Percentiles rank a stretch among this genome's conserved stretches.
Conservation (phyloP, 2,329 filamentous ascomycete genomes). For the Chaetomium sp. region DNA sequence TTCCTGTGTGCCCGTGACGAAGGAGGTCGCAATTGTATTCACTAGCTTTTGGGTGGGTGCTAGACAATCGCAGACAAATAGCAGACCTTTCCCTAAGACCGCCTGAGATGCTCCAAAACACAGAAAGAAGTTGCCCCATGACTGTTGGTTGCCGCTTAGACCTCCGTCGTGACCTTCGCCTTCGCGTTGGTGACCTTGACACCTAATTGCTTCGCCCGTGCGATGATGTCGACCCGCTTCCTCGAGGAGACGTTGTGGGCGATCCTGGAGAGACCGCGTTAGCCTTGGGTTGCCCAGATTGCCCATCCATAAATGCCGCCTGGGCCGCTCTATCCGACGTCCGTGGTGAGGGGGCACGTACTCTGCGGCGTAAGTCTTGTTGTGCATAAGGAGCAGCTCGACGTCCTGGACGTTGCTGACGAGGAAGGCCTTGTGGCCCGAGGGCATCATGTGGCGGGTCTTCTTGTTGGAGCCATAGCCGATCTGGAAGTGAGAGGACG, state of each 20-base stretch:
- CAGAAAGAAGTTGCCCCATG: constrained; percentile 34
- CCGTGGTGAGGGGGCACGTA: constrained; percentile 56
- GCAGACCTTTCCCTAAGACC: constrained; percentile 37
- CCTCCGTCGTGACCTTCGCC: constrained; percentile 97
- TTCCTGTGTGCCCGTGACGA: constrained; percentile 32
- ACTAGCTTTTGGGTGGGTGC: constrained; percentile 35
- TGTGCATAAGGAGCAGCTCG: constrained; percentile 99
- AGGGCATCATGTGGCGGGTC: constrained; percentile 98
- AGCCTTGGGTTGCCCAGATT: constrained; percentile 5
- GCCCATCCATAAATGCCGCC: no score
- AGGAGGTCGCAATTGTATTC: constrained; percentile 37
- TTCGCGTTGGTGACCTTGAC: constrained; percentile 99
- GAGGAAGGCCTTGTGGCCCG: constrained; percentile 99
- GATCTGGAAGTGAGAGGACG: constrained; percentile 61
- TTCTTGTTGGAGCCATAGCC: constrained; percentile 99
- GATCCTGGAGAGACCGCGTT: constrained; percentile 65
- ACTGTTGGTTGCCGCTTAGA: constrained; percentile 51
- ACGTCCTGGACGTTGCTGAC: constrained; percentile 96
- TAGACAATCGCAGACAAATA: constrained; percentile 36
- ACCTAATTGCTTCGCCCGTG: constrained; percentile 94
- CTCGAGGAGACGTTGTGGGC: constrained; percentile 96
- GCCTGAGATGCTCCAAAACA: constrained; percentile 38
- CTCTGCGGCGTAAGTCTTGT: constrained; percentile 98
- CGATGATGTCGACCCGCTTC: constrained; percentile 98
- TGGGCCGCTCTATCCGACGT: background rate